A percentile compares a stretch with the other conserved stretches of the same genome.
These are phyloP conservation scores for Leccinum olivaceoglutinosum DNA, from an alignment of 1,284 basidiomycete genomes.

Conservation along the genomic window DNA sequence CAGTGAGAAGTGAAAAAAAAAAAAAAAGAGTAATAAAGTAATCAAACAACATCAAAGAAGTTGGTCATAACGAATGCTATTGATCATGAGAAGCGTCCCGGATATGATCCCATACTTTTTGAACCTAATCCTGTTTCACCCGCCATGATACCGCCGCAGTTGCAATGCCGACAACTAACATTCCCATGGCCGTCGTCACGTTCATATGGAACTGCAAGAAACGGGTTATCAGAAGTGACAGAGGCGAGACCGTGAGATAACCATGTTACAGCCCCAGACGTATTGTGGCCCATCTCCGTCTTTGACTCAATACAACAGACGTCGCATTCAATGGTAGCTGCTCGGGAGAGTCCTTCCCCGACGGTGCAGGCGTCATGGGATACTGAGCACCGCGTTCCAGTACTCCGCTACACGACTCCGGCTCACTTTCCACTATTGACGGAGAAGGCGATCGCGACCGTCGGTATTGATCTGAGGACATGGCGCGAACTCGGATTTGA, in stretches of 20 bases:
- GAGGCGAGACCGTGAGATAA: conserved; percentile 21
- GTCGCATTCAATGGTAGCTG: conserved; percentile 11
- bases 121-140: conserved; percentile 43
- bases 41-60: conserved; percentile 12
- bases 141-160: conserved; percentile 67
- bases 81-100: conserved; percentile 11
- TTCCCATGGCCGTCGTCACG: conserved; percentile 47
- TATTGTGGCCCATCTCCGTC: conserved; percentile 8
- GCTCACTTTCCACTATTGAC: conserved; percentile 38
- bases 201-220: conserved; percentile 26
- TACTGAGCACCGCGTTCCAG: conserved; percentile 30
- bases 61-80: conserved; percentile 15
- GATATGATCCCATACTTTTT: conserved; percentile 9
- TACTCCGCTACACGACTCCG: conserved; percentile 25
- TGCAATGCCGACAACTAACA: conserved; percentile 53
- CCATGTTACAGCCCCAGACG: conserved; percentile 25
- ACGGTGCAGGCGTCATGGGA: conserved; percentile 41
- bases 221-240: conserved; percentile 18
- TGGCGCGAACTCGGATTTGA: conserved; percentile 21
- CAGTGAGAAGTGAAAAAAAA: conserved; percentile 1
- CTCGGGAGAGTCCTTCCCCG: conserved; percentile 35
- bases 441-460: conserved; percentile 34
- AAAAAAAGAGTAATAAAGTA: conserved; percentile 18
- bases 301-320: conserved; percentile 12
- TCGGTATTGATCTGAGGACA: conserved; percentile 26